Conservation (phyloP, 306 rosid genomes). For the Cicer pinnatifidum region DNA sequence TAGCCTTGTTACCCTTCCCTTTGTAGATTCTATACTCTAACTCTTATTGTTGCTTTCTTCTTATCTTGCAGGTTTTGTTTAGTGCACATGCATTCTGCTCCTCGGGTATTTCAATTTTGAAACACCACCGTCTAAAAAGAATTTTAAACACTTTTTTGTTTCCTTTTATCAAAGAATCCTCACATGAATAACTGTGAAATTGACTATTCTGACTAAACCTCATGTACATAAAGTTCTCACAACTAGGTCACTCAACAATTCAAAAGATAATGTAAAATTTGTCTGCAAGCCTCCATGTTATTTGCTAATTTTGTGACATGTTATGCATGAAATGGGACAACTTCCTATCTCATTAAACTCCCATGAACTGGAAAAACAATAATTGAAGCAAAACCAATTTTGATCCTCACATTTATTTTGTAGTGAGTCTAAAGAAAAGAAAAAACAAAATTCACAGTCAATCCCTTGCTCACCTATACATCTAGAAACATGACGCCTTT, state of each 20-base stretch:
- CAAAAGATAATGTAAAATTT: background rate
- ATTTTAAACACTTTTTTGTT: background rate
- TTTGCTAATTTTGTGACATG: background rate
- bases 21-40: constrained; percentile 42
- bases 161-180: constrained; percentile 14
- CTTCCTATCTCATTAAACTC: constrained; percentile 6
- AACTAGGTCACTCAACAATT: constrained; percentile 1
- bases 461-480: background rate
- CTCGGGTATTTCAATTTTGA: background rate
- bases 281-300: background rate
- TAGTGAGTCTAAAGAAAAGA: background rate
- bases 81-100: constrained; percentile 49
- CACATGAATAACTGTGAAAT: constrained; percentile 16
- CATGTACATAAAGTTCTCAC: background rate
- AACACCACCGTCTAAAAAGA: constrained; percentile 16
- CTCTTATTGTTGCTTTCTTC: constrained; percentile 36
- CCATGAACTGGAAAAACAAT: background rate
- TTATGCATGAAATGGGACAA: background rate
- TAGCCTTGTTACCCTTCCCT: constrained; percentile 38
- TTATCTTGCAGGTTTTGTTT: constrained; percentile 11
- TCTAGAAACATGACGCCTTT: background rate
- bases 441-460: background rate
- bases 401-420: background rate
- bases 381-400: background rate
- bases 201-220: background rate